These are phyloP conservation scores for Tylopilus sp. DNA, from an alignment of 768 basidiomycete genomes.

Conservation along the genomic window DNA sequence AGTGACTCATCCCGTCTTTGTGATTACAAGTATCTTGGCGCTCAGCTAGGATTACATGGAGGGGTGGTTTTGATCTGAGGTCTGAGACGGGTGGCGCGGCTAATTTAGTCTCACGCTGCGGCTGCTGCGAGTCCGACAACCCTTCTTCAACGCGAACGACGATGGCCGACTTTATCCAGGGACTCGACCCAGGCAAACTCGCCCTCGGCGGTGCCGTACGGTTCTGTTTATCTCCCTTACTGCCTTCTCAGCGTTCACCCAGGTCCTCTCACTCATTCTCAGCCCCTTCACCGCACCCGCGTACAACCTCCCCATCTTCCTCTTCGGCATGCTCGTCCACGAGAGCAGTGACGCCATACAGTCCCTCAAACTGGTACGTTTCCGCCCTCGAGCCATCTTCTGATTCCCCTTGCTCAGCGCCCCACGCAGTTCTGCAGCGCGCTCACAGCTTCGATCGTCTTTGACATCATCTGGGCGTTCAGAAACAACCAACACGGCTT, in stretches of 20 bases:
- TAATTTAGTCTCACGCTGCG: background rate
- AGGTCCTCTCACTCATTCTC: constrained; percentile 62
- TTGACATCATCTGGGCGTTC: constrained; percentile 71
- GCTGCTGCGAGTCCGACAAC: background rate
- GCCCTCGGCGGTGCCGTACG: constrained; percentile 61
- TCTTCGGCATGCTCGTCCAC: constrained; percentile 73
- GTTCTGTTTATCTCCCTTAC: background rate
- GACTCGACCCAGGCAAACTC: constrained; percentile 70
- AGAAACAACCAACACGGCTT: constrained; percentile 54
- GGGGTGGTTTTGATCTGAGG: too few species aligned
- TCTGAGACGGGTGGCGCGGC: background rate
- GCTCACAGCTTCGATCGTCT: constrained; percentile 55
- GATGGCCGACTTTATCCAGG: constrained; percentile 65
- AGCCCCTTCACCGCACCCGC: constrained; percentile 54
- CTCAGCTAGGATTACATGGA: too few species aligned
- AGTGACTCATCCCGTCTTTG: too few species aligned
- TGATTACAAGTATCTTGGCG: too few species aligned
- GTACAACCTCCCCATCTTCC: constrained; percentile 81
- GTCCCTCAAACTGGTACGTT: constrained; percentile 58
- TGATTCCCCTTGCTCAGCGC: background rate
- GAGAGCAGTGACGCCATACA: constrained; percentile 63
- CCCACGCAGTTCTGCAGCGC: constrained; percentile 57
- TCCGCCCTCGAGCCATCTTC: background rate
- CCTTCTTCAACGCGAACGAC: background rate
- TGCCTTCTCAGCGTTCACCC: background rate